Evolutionary conservation across 345 rosid genomes (phyloP), one percentile per base, ranked within the genome.

Genomic region (Orychophragmus violaceus): DNA sequence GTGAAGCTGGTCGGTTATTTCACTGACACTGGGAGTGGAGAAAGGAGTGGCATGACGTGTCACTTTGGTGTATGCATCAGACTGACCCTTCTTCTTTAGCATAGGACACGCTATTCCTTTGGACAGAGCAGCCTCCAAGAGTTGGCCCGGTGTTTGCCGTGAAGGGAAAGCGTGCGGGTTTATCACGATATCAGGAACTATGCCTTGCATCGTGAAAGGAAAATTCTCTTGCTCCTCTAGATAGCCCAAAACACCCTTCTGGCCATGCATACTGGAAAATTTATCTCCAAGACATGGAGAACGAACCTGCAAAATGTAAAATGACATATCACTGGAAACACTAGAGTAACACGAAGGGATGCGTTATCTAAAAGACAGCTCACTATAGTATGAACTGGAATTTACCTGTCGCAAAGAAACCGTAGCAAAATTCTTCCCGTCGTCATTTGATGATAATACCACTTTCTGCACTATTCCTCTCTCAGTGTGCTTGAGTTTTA

Each of bases 211-310:
- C 13, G 97, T 94, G 79, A 94, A 94, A 49, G 90, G 92, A 62
- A 94, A 87, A 74, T 94, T 90, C 77, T 87, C 95, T 37, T 88
- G 95, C n/a, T 91, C 77, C 83, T 87, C 97, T 61, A 94, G 35
- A 68, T 79, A 88, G 50, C 97, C 99, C 18, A 94, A 79, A 25
- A 94, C 99, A 70, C 97, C 99, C 79, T 94, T 94, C 60, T 90
- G 96, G 48, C 99, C 97, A 70, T 90, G 99, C 97, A 94, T 90
- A 79, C 99, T 90, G 2, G 95, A 91, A 59, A 94, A 90, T 73
- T 90, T 94, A 78, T 94, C 97, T 51, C 99, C 99, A 17, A 87
- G 92, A 75, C 87, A 78, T 0, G 99, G 96, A 30, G 88, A 73
- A 16, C 97, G 90, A 65, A 94, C 87, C 96, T 94, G 64, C 18